These are phyloP conservation scores for Cryptococcus maquisensis DNA, from an alignment of 1,284 basidiomycete species.

Conservation along the genomic window DNA sequence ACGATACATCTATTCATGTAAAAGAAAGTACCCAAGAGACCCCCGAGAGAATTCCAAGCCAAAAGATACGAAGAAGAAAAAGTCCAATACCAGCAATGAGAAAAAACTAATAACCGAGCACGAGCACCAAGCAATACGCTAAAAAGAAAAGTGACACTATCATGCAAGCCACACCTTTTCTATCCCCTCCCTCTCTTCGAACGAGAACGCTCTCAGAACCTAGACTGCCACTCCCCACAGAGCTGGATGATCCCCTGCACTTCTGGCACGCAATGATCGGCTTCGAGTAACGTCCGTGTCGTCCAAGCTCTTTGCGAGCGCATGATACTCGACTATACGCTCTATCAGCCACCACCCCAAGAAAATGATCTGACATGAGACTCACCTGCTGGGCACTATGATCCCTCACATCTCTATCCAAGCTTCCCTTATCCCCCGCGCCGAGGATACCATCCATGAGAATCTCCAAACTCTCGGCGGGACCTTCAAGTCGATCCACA, in stretches of 20 bases:
- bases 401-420: conserved; percentile 83
- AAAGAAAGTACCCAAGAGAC: not conserved
- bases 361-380: too few species aligned
- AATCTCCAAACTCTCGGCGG: conserved; percentile 76
- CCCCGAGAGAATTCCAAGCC: not conserved
- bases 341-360: not conserved
- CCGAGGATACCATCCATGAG: conserved; percentile 66
- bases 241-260: conserved; percentile 32
- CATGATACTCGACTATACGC: conserved; percentile 74
- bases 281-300: conserved; percentile 75
- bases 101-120: not conserved
- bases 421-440: conserved; percentile 81
- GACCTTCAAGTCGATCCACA: conserved; percentile 72
- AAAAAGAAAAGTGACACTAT: not conserved
- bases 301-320: conserved; percentile 91
- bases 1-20: not conserved
- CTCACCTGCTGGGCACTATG: conserved; percentile 86
- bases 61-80: not conserved
- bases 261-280: conserved; percentile 69
- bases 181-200: too few species aligned
- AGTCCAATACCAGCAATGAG: not conserved
- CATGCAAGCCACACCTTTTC: not conserved
- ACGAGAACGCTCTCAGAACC: conserved; percentile 1
- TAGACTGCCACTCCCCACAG: conserved; percentile 25
- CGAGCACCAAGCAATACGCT: not conserved